Evolutionary conservation across 2,329 filamentous ascomycete genomes (phyloP), one percentile per base, ranked within the genome.

Genomic region (Pseudocercospora fuligena): DNA sequence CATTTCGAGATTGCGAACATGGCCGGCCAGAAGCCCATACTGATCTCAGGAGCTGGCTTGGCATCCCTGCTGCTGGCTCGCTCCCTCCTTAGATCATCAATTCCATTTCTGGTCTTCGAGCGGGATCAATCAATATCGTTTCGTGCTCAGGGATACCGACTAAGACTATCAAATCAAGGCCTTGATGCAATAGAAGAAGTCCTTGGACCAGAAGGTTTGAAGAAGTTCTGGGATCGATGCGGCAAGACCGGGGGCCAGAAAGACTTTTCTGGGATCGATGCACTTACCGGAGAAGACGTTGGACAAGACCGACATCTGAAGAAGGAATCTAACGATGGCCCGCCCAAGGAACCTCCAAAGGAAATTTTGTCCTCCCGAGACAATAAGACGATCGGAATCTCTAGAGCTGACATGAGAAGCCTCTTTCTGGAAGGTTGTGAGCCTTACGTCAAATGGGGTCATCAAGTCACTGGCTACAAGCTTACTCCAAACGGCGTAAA

Each of bases 61-160:
- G 75, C 76, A 25, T 79, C 77, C 1, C 74, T 81, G 5, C 69
- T 81, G 1, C 74, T 82, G 5, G 80, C 75, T 4, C 79, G 78
- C 61, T 76, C 76, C 7, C 75, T 82, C 16, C 74, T 70, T 12
- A 72, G 75, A 2, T 72, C 73, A 31, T 69, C 67, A 0, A 81
- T 82, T 23, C 80, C 80, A 2, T 82, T 80, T 70, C 65, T 73
- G 5, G 71, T 82, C 29, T 82, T 78, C 68, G 80, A 82, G 72
- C 78, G 82, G 16, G 83, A 85, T 68, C 76, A 77, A n/a, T 81
- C 78, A 2, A 76, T 83, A n/a, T 74, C 80, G 0, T 88, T 87
- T 70, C 87, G 88, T 53, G 87, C 84, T 0, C 88, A 90, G 73
- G 88, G 88, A 0, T 90, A 90, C 76, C 79, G 88, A 1, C 79